Evolutionary conservation across 108 stramenopile species (phyloP), one percentile per base, ranked within the genome.

Genomic region (Parmales sp.): DNA sequence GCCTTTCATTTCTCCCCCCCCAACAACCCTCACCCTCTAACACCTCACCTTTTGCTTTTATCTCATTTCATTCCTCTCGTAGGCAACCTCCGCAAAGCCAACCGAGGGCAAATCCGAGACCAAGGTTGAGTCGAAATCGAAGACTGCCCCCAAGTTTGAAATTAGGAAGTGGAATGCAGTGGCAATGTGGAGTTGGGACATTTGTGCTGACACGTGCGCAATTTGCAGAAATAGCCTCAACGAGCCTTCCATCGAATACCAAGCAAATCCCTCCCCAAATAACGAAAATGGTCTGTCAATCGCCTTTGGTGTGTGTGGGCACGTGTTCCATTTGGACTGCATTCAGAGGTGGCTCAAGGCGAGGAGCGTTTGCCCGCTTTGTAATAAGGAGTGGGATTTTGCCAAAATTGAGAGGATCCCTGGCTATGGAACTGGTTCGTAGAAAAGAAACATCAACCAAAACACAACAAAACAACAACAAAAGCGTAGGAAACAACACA

Each of bases 341-440:
- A 97, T 97, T 72, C 95, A 96, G 79, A 86, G 98, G 51, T 99
- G 98, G 98, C 75, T 97, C 63, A 94, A 92, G 79, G 95, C 96
- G 5, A 69, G 95, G 67, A 88, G 86, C 67, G 96, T 97, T 2
- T 99, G 98, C 81, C 96, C 98, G 4, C 83, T 99, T 23, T 99
- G 98, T 67, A 96, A 95, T 76, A 95, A 95, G 86, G 96, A 97
- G 87, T 99, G 98, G 98, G 98, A 99, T 66, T 96, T 95, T 78
- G 86, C 94, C 45, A 99, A 99, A 79, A 99, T 99, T 74, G 96
- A 99, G 76, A 82, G 92, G 45, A 93, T 93, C 80, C 92, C 90
- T 8, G 90, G 92, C 19, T 91, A 91, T 72, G 91, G 91, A n/a
- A n/a, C n/a, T n/a, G n/a, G n/a, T n/a, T n/a, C n/a, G n/a, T n/a